Conservation (phyloP, 2,329 filamentous ascomycete genomes). For the Fusarium sp. region DNA sequence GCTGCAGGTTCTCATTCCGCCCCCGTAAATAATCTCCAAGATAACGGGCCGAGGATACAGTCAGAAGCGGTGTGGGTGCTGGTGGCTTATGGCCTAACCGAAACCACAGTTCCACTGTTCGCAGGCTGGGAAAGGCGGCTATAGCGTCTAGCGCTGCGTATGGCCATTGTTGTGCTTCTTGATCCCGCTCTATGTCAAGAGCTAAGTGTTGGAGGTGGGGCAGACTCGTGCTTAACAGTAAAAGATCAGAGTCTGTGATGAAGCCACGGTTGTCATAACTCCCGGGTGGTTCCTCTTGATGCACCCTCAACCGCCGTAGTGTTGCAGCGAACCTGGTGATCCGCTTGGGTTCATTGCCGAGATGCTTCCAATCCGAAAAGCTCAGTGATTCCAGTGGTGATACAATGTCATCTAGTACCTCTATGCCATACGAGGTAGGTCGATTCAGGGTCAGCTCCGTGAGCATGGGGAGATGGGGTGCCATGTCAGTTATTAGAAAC, state of each 20-base stretch:
- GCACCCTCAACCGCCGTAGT: not conserved
- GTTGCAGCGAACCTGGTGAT: not conserved
- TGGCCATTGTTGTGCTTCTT: slow-evolving; percentile 5
- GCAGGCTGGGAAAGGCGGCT: slow-evolving; percentile 6
- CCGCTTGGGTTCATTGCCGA: not conserved
- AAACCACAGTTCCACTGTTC: slow-evolving; percentile 13
- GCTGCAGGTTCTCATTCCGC: slow-evolving; percentile 13
- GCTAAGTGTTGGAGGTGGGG: slow-evolving; percentile 5
- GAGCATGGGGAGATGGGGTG: not conserved
- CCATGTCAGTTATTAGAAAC: not conserved
- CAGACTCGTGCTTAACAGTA: slow-evolving; percentile 1
- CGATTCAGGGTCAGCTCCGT: not conserved
- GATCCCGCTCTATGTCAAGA: slow-evolving; percentile 7
- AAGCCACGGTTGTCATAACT: not conserved
- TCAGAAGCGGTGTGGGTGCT: slow-evolving; percentile 6
- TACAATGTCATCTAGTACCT: not conserved
- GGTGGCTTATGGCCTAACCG: not conserved
- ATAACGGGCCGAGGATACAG: not conserved
- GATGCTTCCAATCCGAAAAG: not conserved
- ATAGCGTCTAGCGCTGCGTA: slow-evolving; percentile 10
- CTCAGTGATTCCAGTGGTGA: not conserved
- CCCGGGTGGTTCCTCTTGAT: not conserved
- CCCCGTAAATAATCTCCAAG: slow-evolving; percentile 4
- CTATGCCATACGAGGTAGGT: not conserved
- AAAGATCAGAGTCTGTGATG: not conserved